phyloP scores from a whole-genome alignment of 345 rosid species.

The Salix exigua region DNA sequence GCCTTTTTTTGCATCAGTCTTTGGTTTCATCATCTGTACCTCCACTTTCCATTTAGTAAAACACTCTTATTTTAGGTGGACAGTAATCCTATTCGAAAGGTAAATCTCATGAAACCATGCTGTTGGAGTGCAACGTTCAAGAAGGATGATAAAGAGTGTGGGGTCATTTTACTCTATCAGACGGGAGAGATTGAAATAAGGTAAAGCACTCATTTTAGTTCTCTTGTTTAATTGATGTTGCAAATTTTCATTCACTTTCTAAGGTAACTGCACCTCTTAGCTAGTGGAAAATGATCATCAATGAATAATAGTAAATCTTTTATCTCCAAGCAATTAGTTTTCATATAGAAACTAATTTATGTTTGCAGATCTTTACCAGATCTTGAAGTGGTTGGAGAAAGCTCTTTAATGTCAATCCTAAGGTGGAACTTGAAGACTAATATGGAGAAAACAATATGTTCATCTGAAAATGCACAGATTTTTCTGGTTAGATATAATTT shows the following conservation, averaged over 20 bases:
- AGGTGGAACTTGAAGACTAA: slow-evolving; percentile 74
- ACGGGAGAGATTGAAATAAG: slow-evolving; percentile 78
- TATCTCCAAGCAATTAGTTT: background rate
- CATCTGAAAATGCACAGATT: slow-evolving; percentile 48
- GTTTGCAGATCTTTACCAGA: slow-evolving; percentile 67
- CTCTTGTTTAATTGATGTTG: background rate
- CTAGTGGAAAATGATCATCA: background rate
- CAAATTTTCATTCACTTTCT: background rate
- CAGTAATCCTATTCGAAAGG: slow-evolving; percentile 37
- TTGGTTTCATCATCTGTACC: slow-evolving; percentile 5
- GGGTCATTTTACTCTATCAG: slow-evolving; percentile 57
- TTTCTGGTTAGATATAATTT: slow-evolving; percentile 44
- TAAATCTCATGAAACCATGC: slow-evolving; percentile 55
- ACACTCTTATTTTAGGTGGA: slow-evolving; percentile 48
- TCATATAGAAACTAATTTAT: slow-evolving; percentile 8
- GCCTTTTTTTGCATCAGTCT: slow-evolving; percentile 2
- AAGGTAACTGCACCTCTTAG: background rate
- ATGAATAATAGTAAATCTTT: background rate
- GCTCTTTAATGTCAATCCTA: slow-evolving; percentile 60
- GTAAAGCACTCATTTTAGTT: slow-evolving; percentile 22
- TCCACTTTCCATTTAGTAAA: slow-evolving; percentile 27
- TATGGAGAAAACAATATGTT: slow-evolving; percentile 60
- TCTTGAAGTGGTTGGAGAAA: slow-evolving; percentile 63
- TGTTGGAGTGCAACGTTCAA: slow-evolving; percentile 68
- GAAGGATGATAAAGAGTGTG: slow-evolving; percentile 46